These are phyloP conservation scores for Pestalotiopsis sp. DNA, from an alignment of 2,329 filamentous ascomycete species.

Conservation along the genomic window DNA sequence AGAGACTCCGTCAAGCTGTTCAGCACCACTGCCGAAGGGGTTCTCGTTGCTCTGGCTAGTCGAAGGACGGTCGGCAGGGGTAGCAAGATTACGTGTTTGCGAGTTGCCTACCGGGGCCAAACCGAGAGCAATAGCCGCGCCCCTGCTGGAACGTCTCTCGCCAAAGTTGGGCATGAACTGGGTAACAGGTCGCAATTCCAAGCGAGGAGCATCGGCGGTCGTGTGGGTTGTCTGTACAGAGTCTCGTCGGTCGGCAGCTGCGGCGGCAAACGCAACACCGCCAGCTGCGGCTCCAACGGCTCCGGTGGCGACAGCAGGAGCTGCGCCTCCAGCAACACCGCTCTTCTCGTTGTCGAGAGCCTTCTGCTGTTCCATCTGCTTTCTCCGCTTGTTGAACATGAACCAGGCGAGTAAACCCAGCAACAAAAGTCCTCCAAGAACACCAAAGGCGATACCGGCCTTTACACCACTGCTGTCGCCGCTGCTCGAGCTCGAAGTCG, in stretches of 20 bases:
- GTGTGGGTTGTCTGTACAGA: slow-evolving; percentile 41
- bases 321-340: slow-evolving; percentile 36
- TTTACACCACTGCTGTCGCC: slow-evolving; percentile 51
- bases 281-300: slow-evolving; percentile 15
- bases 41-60: slow-evolving; percentile 55
- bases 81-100: slow-evolving; percentile 29
- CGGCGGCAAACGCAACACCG: neutral
- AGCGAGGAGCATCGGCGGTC: slow-evolving; percentile 66
- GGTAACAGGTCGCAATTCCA: slow-evolving; percentile 82
- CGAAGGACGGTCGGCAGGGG: slow-evolving; percentile 45
- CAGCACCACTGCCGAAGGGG: slow-evolving; percentile 66
- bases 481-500: slow-evolving; percentile 22
- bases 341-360: slow-evolving; percentile 66
- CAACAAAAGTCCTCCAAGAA: slow-evolving; percentile 68
- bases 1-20: slow-evolving; percentile 39
- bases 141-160: slow-evolving; percentile 52
- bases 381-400: slow-evolving; percentile 68
- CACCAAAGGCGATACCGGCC: slow-evolving; percentile 83
- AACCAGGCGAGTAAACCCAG: slow-evolving; percentile 71
- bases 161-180: slow-evolving; percentile 74
- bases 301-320: slow-evolving; percentile 6
- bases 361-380: slow-evolving; percentile 56
- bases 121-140: slow-evolving; percentile 39
- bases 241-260: slow-evolving; percentile 12
- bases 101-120: slow-evolving; percentile 26